These are phyloP conservation scores for Suillus weaverae DNA, from an alignment of 768 basidiomycete species.

Conservation along the genomic window DNA sequence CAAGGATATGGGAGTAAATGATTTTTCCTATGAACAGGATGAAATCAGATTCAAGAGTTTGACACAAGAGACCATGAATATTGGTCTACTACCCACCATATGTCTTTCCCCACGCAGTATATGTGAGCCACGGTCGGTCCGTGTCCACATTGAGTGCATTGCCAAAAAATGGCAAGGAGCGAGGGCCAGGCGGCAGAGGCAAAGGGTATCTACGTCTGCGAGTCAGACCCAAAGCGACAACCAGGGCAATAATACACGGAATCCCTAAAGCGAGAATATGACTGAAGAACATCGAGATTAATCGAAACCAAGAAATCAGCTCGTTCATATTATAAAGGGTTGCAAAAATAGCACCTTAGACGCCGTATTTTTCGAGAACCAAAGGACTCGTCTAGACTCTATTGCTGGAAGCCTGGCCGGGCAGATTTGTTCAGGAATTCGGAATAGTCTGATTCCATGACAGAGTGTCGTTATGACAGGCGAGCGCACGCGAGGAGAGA, in stretches of 20 bases:
- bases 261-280: background rate
- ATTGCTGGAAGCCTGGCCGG: no score
- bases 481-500: no score
- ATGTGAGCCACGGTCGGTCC: background rate
- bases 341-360: no score
- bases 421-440: no score
- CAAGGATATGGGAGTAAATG: conserved; percentile 1
- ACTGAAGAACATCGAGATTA: background rate
- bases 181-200: background rate
- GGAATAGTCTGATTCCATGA: no score
- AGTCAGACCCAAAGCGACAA: background rate
- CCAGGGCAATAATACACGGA: background rate
- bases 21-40: conserved; percentile 4
- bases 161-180: background rate
- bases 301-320: background rate
- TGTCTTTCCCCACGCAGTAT: background rate
- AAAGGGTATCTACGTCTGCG: background rate
- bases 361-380: no score
- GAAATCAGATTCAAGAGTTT: background rate
- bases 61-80: background rate
- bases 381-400: no score
- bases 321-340: background rate
- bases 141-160: background rate
- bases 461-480: no score
- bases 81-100: background rate